Evolutionary conservation across 1,139 yeast genomes (phyloP).

Genomic region (Hemisphaericaspora xylofermentans): DNA sequence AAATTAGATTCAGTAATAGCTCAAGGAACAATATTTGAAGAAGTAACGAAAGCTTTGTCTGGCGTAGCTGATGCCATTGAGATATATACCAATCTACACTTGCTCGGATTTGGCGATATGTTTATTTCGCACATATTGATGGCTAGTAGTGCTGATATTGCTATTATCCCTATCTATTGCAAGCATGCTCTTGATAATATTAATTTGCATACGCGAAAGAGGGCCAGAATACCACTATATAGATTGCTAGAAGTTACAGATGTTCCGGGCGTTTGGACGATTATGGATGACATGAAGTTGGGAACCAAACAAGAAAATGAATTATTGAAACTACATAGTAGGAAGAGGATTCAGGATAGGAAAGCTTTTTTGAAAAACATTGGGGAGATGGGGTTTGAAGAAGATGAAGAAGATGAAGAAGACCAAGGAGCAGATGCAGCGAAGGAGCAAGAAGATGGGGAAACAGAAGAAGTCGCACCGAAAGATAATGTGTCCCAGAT

Average conservation of each 20-base stretch:
- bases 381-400: conserved; percentile 4
- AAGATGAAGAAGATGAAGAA: not conserved
- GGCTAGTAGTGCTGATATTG: conserved; percentile 21
- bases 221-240: not conserved
- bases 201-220: not conserved
- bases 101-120: conserved; percentile 25
- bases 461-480: not conserved
- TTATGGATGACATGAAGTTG: not conserved
- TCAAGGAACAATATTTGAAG: not conserved
- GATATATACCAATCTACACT: conserved; percentile 18
- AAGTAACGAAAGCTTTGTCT: too few relatives aligned
- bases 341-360: not conserved
- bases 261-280: not conserved
- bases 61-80: conserved; percentile 6
- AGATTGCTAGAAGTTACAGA: not conserved
- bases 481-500: conserved; percentile 1
- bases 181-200: not conserved
- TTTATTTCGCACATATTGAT: conserved; percentile 30
- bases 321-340: not conserved
- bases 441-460: conserved; percentile 1
- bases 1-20: conserved; percentile 11
- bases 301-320: not conserved
- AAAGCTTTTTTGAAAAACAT: not conserved
- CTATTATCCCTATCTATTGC: not conserved
- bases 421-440: not conserved